Evolutionary conservation across 2,329 filamentous ascomycete genomes (phyloP), one percentile per base, ranked within the genome.

Genomic region (Rhinocladiella similis): DNA sequence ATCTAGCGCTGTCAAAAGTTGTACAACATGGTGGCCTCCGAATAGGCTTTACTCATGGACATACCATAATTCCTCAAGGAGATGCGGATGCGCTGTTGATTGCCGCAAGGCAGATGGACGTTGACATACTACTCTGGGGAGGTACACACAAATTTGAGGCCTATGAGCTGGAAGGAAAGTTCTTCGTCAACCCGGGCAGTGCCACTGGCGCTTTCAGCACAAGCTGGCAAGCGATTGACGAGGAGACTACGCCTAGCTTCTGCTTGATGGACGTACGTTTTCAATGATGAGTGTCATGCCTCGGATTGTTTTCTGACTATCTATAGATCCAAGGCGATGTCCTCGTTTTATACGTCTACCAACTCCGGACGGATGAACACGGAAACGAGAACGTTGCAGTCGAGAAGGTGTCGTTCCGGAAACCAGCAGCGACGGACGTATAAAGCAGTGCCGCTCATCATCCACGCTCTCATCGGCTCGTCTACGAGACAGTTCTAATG

Each of bases 231-330:
- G 70, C 76, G 2, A 79, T 80, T 42, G 80, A 76, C 29, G 82
- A 80, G 51, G 89, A 93, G 53, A 89, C 88, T 20, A 87, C 86
- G 54, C 93, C 93, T 22, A 96, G 91, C 71, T 97, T 97, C 74
- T 96, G 94, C 69, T 76, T 97, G 72, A 97, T 97, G 93, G 93
- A 97, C 82, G 92, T 97, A 73, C 78, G 91, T 87, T 47, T 5
- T 38, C 22, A 22, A 33, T 12, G 9, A 20, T 7, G 22, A 14
- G 16, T 19, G 2, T n/a, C 27, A 48, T 20, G n/a, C 13, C 5
- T 27, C 25, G 25, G 25, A 27, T 27, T 27, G 25, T 27, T 27
- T 27, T 7, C 53, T 58, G 35, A 58, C 18, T 16, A 14, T 12
- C 3, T 25, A 7, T 66, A 96, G 91, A 90, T 96, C 35, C 93